These are phyloP conservation scores for Endocalyx cinctus DNA, from an alignment of 2,329 filamentous ascomycete species.

Conservation along the genomic window DNA sequence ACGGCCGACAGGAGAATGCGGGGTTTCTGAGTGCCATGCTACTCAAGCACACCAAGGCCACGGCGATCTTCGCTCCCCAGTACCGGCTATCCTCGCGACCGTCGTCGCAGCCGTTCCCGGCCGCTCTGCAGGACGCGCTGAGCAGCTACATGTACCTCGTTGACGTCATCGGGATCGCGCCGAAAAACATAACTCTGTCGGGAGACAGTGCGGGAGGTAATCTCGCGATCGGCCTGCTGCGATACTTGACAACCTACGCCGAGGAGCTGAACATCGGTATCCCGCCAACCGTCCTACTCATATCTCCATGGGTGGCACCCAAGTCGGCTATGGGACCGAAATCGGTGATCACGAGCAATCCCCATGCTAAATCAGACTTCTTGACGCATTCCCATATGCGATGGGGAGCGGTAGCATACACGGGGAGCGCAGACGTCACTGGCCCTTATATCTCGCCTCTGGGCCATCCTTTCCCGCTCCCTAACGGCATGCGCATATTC, in stretches of 20 bases:
- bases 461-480: slow-evolving; percentile 16
- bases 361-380: slow-evolving; percentile 32
- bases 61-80: neutral
- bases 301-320: neutral
- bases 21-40: neutral
- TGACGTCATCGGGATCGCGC: slow-evolving; percentile 29
- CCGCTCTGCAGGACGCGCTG: slow-evolving; percentile 40
- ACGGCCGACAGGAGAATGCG: neutral
- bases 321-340: slow-evolving; percentile 9
- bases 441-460: slow-evolving; percentile 30
- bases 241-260: neutral
- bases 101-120: slow-evolving; percentile 36
- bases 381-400: slow-evolving; percentile 29
- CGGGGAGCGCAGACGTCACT: slow-evolving; percentile 14
- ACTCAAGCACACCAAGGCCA: neutral
- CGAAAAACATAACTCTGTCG: slow-evolving; percentile 34
- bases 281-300: neutral
- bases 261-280: neutral
- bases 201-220: slow-evolving; percentile 45
- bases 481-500: slow-evolving; percentile 18
- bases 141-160: slow-evolving; percentile 38
- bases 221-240: slow-evolving; percentile 34
- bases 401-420: slow-evolving; percentile 38
- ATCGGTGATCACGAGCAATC: slow-evolving; percentile 4
- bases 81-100: slow-evolving; percentile 39